Evolutionary conservation across 345 rosid species (phyloP), one percentile per base, ranked within the genome.

Genomic region (Stellera chamaejasme): DNA sequence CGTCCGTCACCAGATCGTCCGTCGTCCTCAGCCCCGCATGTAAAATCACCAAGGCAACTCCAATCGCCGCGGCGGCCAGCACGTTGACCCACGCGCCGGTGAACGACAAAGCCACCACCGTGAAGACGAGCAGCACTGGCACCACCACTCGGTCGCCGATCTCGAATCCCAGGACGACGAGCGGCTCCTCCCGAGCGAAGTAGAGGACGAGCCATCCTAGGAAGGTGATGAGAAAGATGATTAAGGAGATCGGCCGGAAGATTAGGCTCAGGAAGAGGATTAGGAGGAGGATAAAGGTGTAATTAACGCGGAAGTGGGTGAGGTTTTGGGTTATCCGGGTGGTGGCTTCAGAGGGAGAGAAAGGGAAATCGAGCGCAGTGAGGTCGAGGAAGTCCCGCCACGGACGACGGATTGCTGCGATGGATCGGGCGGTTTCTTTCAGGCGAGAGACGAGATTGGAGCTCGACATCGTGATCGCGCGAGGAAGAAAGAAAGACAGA

Each of bases 131-230:
- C 2, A 86, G 84, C 60, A 55, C 60, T 3, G 57, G 71, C 6
- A 73, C 62, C 12, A 83, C 77, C 12, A 72, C 42, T 10, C 69
- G 72, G 42, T 82, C 85, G 64, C 71, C 73, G n/a, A 83, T 59
- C 0, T 55, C 23, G 50, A 70, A 68, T 1, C 80, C 79, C 58
- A 72, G 61, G 56, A 79, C 12, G 14, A 61, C 54, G 10, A 82
- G 63, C 1, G 94, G 65, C 63, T 80, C 87, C 19, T 85, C 74
- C 51, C 90, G 85, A 50, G 77, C 71, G 79, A 86, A 77, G 66
- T 73, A 86, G 72, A 86, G 82, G 68, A 77, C 70, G 70, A 75
- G 52, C 95, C 95, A 86, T 10, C 81, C 85, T 49, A 74, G 28
- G 15, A 73, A 67, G 15, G 70, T 66, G n/a, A 82, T 50, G 3